These are phyloP conservation scores for Apiospora rasikravindrae DNA, from an alignment of 2,329 filamentous ascomycete species.

Conservation along the genomic window DNA sequence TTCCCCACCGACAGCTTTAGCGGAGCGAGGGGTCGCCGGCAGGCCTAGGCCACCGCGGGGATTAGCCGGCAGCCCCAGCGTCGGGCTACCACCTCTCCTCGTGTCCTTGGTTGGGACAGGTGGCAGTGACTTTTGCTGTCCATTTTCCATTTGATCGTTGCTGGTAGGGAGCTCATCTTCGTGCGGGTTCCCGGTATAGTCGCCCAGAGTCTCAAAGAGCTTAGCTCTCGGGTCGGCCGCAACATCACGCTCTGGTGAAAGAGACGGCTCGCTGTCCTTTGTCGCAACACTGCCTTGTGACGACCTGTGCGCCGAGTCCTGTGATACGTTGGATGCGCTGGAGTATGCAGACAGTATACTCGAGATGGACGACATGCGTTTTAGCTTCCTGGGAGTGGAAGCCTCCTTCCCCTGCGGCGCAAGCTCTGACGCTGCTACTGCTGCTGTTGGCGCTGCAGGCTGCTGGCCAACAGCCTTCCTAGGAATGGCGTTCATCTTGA, in stretches of 20 bases:
- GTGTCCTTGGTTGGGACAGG: slow-evolving; percentile 39
- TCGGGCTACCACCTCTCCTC: slow-evolving; percentile 21
- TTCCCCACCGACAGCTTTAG: slow-evolving; percentile 17
- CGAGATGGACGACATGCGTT: slow-evolving; percentile 56
- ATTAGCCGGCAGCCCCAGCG: slow-evolving; percentile 28
- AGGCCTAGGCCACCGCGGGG: slow-evolving; percentile 29
- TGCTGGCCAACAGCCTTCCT: slow-evolving; percentile 41
- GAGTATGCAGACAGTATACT: slow-evolving; percentile 63
- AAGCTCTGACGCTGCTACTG: slow-evolving; percentile 16
- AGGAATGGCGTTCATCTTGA: slow-evolving; percentile 40
- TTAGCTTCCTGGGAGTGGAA: slow-evolving; percentile 32
- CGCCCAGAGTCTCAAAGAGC: slow-evolving; percentile 31
- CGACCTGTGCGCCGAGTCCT: slow-evolving; percentile 49
- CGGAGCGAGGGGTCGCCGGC: slow-evolving; percentile 21
- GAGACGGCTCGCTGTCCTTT: slow-evolving; percentile 41
- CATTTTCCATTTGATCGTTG: slow-evolving; percentile 27
- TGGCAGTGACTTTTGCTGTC: slow-evolving; percentile 33
- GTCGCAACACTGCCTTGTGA: slow-evolving; percentile 46
- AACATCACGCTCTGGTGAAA: slow-evolving; percentile 39
- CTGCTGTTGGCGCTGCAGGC: neutral
- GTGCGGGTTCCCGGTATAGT: slow-evolving; percentile 33
- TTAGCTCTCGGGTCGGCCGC: slow-evolving; percentile 29
- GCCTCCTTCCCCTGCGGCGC: slow-evolving; percentile 21
- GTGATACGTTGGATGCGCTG: slow-evolving; percentile 42
- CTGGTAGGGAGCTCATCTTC: slow-evolving; percentile 28